These are phyloP conservation scores for Juncus effusus DNA, from an alignment of 176 grass and related monocot genomes.

Conservation along the genomic window DNA sequence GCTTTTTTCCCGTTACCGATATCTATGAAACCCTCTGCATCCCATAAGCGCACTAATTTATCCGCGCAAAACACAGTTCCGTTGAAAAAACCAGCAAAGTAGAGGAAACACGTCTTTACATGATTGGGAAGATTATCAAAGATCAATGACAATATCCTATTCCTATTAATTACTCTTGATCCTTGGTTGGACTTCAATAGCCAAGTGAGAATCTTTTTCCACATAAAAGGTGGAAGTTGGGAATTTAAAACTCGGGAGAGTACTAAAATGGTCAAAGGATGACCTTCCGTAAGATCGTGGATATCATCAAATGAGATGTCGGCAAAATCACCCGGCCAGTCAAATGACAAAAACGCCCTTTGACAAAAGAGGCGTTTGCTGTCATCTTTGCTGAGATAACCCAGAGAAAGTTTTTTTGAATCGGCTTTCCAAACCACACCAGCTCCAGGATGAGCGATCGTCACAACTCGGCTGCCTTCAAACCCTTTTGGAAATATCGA, in stretches of 20 bases:
- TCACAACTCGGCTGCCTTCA: constrained; percentile 29
- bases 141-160: constrained; percentile 26
- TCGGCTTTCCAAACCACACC: background rate
- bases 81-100: constrained; percentile 38
- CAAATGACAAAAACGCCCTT: background rate
- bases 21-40: constrained; percentile 41
- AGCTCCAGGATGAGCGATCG: constrained; percentile 1
- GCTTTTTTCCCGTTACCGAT: constrained; percentile 12
- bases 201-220: constrained; percentile 16
- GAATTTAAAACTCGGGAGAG: constrained; percentile 26
- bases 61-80: background rate
- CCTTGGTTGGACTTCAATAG: background rate
- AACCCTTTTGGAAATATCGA: constrained; percentile 1
- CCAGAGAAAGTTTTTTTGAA: background rate
- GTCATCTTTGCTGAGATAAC: background rate
- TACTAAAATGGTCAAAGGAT: constrained; percentile 29
- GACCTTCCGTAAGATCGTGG: background rate
- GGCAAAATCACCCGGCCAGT: background rate
- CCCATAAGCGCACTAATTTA: constrained; percentile 28
- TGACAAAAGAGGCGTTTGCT: background rate
- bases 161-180: too few relatives aligned
- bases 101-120: constrained; percentile 35
- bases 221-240: constrained; percentile 24
- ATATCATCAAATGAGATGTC: background rate
- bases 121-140: constrained; percentile 48